Conservation (phyloP, 1,139 yeast genomes). For the Pichia norvegensis region DNA sequence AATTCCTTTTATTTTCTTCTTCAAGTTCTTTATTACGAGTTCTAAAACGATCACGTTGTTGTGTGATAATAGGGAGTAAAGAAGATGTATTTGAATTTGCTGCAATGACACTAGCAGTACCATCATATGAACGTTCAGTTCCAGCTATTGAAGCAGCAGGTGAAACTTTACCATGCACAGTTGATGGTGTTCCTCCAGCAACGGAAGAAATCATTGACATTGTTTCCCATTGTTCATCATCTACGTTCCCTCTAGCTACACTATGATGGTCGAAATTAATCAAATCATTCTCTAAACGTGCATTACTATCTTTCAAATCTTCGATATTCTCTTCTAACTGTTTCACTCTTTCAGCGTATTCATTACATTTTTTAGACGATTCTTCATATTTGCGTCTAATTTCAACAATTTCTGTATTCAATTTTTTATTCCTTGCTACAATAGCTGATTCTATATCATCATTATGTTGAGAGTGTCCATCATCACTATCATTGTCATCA, state of each 20-base stretch:
- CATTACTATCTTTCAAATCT: conserved; percentile 38
- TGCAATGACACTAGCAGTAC: conserved; percentile 18
- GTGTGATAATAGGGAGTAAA: conserved; percentile 80
- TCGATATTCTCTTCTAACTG: conserved; percentile 34
- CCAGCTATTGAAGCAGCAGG: conserved; percentile 48
- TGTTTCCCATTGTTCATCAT: conserved; percentile 44
- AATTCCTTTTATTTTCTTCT: conserved; percentile 62
- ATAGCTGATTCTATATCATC: conserved; percentile 40
- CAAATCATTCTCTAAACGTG: conserved; percentile 66
- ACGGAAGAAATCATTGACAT: conserved; percentile 62
- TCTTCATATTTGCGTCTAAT: conserved; percentile 47
- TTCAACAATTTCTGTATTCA: conserved; percentile 53
- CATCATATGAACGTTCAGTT: conserved; percentile 21
- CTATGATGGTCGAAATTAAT: conserved; percentile 41
- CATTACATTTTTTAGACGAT: conserved; percentile 27
- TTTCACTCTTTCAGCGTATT: conserved; percentile 35
- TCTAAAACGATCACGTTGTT: conserved; percentile 90
- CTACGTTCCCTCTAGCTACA: conserved; percentile 19
- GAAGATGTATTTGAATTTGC: conserved; percentile 28
- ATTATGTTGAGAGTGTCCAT: conserved; percentile 16
- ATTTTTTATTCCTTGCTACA: conserved; percentile 50
- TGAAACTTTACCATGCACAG: conserved; percentile 30
- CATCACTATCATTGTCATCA: conserved; percentile 20
- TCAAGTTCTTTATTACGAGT: conserved; percentile 75
- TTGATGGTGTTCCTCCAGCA: conserved; percentile 27